Conservation (phyloP, 345 rosid species). For the Salix purpurea region DNA sequence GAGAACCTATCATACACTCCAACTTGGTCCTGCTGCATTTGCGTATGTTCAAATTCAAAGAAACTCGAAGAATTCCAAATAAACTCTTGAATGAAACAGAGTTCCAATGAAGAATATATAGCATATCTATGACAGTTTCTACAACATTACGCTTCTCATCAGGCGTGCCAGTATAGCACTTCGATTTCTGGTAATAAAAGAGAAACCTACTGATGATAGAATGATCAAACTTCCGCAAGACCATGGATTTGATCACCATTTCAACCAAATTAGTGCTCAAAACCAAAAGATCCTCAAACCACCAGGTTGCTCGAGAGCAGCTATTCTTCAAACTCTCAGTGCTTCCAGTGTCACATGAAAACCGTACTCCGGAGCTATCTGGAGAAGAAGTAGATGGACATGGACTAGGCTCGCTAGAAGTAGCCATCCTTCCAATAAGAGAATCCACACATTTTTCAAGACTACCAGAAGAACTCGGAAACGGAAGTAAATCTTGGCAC, state of each 20-base stretch:
- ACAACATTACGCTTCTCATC: slow-evolving; percentile 49
- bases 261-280: slow-evolving; percentile 40
- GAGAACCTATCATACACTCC: slow-evolving; percentile 79
- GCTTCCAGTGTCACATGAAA: slow-evolving; percentile 78
- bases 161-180: slow-evolving; percentile 33
- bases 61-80: slow-evolving; percentile 57
- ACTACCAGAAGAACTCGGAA: slow-evolving; percentile 26
- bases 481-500: slow-evolving; percentile 46
- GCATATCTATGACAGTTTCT: slow-evolving; percentile 51
- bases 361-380: slow-evolving; percentile 64
- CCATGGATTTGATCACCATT: slow-evolving; percentile 48
- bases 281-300: slow-evolving; percentile 75
- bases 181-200: slow-evolving; percentile 75
- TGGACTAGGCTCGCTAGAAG: slow-evolving; percentile 61
- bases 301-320: slow-evolving; percentile 57
- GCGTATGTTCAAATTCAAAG: slow-evolving; percentile 42
- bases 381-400: slow-evolving; percentile 73
- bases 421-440: slow-evolving; percentile 49
- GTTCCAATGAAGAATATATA: slow-evolving; percentile 47
- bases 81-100: slow-evolving; percentile 67
- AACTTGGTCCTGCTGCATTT: slow-evolving; percentile 52
- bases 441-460: slow-evolving; percentile 56
- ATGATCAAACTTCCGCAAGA: slow-evolving; percentile 54
- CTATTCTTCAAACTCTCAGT: slow-evolving; percentile 75
- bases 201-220: slow-evolving; percentile 55